These are phyloP conservation scores for Globisporangium paddicum DNA, from an alignment of 352 stramenopile genomes.

Conservation along the genomic window DNA sequence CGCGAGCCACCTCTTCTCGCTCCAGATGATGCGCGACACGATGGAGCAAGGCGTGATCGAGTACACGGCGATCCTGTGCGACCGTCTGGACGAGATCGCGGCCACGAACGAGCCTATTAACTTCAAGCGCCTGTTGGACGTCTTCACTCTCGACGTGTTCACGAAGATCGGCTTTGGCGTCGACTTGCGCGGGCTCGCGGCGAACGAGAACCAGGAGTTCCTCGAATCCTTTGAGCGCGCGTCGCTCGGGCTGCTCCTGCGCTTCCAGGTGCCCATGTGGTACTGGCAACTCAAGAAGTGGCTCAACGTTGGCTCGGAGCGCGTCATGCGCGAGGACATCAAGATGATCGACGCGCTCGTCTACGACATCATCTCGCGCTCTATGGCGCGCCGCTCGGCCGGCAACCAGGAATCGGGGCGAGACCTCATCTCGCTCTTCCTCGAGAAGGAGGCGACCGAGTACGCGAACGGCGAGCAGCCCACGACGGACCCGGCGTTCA, in stretches of 20 bases:
- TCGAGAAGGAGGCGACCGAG: constrained; percentile 30
- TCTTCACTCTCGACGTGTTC: constrained; percentile 57
- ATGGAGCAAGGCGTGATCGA: constrained; percentile 25
- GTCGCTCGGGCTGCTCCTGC: constrained; percentile 8
- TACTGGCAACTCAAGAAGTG: constrained; percentile 20
- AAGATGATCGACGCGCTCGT: constrained; percentile 12
- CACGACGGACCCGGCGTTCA: constrained; percentile 12
- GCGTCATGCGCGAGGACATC: constrained; percentile 3
- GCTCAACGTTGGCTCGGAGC: constrained; percentile 19
- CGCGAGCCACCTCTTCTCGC: constrained; percentile 75
- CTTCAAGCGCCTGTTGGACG: constrained; percentile 26
- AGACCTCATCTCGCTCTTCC: constrained; percentile 50
- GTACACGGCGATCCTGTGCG: constrained; percentile 13
- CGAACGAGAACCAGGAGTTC: constrained; percentile 21
- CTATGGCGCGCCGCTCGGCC: not conserved
- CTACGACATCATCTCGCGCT: constrained; percentile 15
- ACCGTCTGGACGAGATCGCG: not conserved
- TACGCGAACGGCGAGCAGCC: not conserved
- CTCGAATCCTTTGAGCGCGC: constrained; percentile 28
- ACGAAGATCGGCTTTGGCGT: constrained; percentile 51
- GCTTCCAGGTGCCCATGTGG: constrained; percentile 17
- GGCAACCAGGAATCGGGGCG: not conserved
- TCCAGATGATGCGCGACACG: constrained; percentile 24
- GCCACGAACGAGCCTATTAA: not conserved
- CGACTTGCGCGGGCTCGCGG: constrained; percentile 22